Percentiles rank a stretch among this genome's conserved stretches.
These are phyloP conservation scores for Westerdykella aurantiaca DNA, from an alignment of 2,329 filamentous ascomycete genomes.

Conservation along the genomic window DNA sequence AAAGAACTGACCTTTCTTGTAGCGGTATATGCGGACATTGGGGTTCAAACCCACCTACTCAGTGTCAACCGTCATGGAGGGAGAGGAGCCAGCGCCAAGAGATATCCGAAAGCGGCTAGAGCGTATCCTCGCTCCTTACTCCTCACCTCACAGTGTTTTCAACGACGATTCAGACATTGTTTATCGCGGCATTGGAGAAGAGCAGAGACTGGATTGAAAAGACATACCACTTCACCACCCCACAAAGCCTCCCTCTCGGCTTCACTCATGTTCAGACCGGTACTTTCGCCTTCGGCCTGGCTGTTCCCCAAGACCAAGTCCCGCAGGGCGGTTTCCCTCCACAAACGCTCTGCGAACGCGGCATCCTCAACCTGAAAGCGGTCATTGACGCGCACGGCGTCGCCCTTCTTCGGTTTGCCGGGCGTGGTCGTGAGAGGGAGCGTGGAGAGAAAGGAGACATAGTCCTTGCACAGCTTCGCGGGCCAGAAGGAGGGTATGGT, in stretches of 20 bases:
- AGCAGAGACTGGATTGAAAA: neutral
- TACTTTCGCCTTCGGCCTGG: slow-evolving; percentile 20
- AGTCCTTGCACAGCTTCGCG: slow-evolving; percentile 65
- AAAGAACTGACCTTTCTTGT: slow-evolving; percentile 81
- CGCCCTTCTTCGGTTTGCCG: slow-evolving; percentile 68
- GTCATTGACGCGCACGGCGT: slow-evolving; percentile 83
- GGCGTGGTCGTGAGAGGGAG: slow-evolving; percentile 74
- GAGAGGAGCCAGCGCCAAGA: neutral
- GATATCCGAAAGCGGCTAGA: neutral
- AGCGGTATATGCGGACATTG: slow-evolving; percentile 86
- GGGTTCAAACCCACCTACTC: slow-evolving; percentile 66
- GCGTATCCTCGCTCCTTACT: too few relatives aligned
- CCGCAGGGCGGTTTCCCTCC: slow-evolving; percentile 69
- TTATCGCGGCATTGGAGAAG: too few relatives aligned
- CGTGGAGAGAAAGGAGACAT: slow-evolving; percentile 65
- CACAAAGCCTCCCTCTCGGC: slow-evolving; percentile 47
- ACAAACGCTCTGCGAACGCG: slow-evolving; percentile 67
- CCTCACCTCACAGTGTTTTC: too few relatives aligned
- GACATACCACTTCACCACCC: slow-evolving; percentile 62
- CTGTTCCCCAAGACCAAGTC: slow-evolving; percentile 45
- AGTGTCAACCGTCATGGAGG: neutral
- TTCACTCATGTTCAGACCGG: slow-evolving; percentile 19
- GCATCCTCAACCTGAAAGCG: slow-evolving; percentile 77
- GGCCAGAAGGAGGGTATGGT: slow-evolving; percentile 71
- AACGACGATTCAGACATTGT: too few relatives aligned